Evolutionary conservation across 2,329 filamentous ascomycete genomes (phyloP), one percentile per base, ranked within the genome.

Genomic region (Fusarium sp.): DNA sequence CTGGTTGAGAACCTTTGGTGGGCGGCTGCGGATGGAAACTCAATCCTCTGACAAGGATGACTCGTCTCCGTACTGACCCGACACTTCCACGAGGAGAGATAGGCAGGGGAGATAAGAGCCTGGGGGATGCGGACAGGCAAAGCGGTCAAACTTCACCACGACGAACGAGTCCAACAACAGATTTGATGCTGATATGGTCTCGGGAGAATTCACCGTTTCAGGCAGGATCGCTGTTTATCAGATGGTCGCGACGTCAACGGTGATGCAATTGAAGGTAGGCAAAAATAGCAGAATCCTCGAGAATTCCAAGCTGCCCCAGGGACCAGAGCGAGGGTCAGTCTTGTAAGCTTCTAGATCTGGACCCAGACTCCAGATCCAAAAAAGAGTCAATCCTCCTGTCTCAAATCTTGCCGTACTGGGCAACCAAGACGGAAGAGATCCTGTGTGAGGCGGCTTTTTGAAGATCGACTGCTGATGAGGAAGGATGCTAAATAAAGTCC

Each of bases 91-190:
- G 18, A 23, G 18, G 18, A 36, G 31, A 50, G 47, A 50, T 18
- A 18, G 10, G 23, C 12, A 18, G 30, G 44, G 31, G 51, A 68
- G 62, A 70, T 70, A 70, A 69, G 52, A 62, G 43, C 47, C 48
- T 60, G 43, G 48, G 23, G 15, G 31, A n/a, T 41, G 50, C 31
- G 40, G 28, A 44, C 8, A 53, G 61, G 39, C 34, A 57, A 56
- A 36, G 44, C 28, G 31, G 53, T 61, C 50, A 50, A 52, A 27
- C 16, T 68, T 61, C 61, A 66, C 61, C 66, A 62, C 66, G 61
- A 18, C 41, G 54, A 50, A 44, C 39, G 39, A 36, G 44, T 41
- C 31, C 15, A 55, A 23, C 50, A 18, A 47, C 37, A 55, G 46
- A 57, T 54, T 15, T 63, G 34, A 39, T 43, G 40, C 23, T 53